Evolutionary conservation across 495 filamentous ascomycete species (phyloP).

Genomic region (Bacidia gigantensis): DNA sequence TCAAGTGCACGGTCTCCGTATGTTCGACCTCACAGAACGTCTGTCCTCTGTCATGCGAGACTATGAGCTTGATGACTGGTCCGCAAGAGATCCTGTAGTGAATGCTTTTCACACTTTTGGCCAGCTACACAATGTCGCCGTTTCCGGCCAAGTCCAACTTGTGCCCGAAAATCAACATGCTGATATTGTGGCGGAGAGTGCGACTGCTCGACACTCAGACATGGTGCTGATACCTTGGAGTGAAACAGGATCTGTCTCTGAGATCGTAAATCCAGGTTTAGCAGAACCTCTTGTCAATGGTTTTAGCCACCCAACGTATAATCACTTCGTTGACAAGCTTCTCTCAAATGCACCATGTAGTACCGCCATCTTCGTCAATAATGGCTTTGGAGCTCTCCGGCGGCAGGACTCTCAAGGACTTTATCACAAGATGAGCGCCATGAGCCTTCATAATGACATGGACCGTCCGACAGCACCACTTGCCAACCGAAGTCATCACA

Average conservation of each 20-base stretch:
- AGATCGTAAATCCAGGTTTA: slow-evolving; percentile 22
- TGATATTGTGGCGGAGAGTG: slow-evolving; percentile 54
- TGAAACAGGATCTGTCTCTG: slow-evolving; percentile 60
- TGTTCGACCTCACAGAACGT: slow-evolving; percentile 84
- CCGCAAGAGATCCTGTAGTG: slow-evolving; percentile 69
- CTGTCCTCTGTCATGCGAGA: slow-evolving; percentile 93
- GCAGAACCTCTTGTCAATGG: slow-evolving; percentile 17
- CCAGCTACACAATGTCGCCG: slow-evolving; percentile 68
- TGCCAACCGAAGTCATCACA: slow-evolving; percentile 59
- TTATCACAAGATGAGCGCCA: slow-evolving; percentile 21
- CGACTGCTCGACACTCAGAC: slow-evolving; percentile 55
- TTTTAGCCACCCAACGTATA: slow-evolving; percentile 35
- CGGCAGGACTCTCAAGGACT: slow-evolving; percentile 17
- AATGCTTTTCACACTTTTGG: slow-evolving; percentile 87
- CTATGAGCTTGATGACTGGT: slow-evolving; percentile 64
- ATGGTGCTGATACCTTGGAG: slow-evolving; percentile 86
- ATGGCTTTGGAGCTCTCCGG: slow-evolving; percentile 46
- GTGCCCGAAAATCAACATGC: slow-evolving; percentile 66
- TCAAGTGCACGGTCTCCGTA: slow-evolving; percentile 71
- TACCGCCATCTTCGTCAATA: slow-evolving; percentile 72
- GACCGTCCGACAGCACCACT: slow-evolving; percentile 29
- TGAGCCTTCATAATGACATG: slow-evolving; percentile 21
- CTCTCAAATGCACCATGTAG: slow-evolving; percentile 48
- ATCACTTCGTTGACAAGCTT: slow-evolving; percentile 51
- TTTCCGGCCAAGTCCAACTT: slow-evolving; percentile 66